Evolutionary conservation across 1,284 basidiomycete species (phyloP).

Genomic region (Fomitopsis palustris): DNA sequence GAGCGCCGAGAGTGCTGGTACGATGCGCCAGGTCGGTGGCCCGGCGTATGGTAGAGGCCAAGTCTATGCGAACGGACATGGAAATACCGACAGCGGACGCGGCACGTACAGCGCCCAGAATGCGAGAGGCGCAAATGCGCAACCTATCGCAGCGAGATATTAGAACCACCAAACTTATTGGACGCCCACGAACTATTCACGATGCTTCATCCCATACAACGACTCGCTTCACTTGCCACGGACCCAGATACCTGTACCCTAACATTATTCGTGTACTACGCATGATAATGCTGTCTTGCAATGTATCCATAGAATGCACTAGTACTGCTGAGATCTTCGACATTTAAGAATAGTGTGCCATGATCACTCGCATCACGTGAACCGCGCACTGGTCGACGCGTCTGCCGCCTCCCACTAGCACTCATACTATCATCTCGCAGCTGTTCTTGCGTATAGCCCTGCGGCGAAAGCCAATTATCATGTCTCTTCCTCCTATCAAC

Average conservation of each 20-base stretch:
- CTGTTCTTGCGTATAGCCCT: too few species aligned
- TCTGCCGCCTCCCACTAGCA: too few species aligned
- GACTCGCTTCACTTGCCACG: background rate
- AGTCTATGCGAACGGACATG: background rate
- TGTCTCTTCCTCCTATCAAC: conserved; percentile 6
- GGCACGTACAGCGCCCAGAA: background rate
- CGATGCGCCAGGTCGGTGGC: conserved; percentile 11
- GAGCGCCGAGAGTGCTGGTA: conserved; percentile 11
- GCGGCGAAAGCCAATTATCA: background rate
- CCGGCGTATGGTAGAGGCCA: background rate
- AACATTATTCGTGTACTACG: background rate
- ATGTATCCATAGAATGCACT: background rate
- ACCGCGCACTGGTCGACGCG: too few species aligned
- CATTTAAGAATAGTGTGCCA: too few species aligned
- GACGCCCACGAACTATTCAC: background rate
- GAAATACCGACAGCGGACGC: background rate
- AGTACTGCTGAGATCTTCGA: too few species aligned
- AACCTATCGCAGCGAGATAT: conserved; percentile 5
- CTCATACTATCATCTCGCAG: too few species aligned
- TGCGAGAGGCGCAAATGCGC: background rate
- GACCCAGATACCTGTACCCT: conserved; percentile 3
- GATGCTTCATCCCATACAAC: background rate
- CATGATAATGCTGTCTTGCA: background rate
- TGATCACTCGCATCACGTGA: too few species aligned
- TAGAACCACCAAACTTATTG: background rate